phyloP scores from a whole-genome alignment of 2,329 filamentous ascomycete genomes.

The Colletotrichum magnum region DNA sequence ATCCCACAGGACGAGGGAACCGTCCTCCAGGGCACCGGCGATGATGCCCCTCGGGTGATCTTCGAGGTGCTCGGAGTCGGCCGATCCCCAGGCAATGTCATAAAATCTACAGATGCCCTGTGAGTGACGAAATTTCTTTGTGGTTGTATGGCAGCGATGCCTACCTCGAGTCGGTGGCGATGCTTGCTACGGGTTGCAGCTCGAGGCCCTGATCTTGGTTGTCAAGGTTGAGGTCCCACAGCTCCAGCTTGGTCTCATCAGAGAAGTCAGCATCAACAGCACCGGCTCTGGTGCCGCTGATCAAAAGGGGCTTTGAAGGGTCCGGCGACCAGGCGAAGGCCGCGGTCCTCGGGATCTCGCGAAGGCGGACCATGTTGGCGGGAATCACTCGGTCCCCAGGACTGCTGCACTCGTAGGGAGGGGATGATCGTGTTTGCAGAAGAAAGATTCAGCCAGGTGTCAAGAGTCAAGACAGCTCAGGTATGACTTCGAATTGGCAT shows the following conservation, averaged over 20 bases:
- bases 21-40: constrained; percentile 95
- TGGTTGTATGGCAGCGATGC: constrained; percentile 16
- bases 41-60: constrained; percentile 89
- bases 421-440: constrained; percentile 18
- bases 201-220: constrained; percentile 82
- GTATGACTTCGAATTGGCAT: constrained; percentile 33
- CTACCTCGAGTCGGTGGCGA: constrained; percentile 92
- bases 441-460: constrained; percentile 18
- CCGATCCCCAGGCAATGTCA: constrained; percentile 93
- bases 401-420: constrained; percentile 38
- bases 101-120: constrained; percentile 78
- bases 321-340: constrained; percentile 97
- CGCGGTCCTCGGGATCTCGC: constrained; percentile 96
- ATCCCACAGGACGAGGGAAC: constrained; percentile 93
- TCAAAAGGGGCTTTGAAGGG: constrained; percentile 83
- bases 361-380: constrained; percentile 88
- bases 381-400: constrained; percentile 45
- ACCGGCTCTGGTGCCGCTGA: constrained; percentile 93
- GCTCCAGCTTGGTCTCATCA: constrained; percentile 94
- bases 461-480: constrained; percentile 17
- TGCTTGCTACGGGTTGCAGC: constrained; percentile 86
- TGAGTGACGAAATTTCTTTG: constrained; percentile 19
- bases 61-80: constrained; percentile 82
- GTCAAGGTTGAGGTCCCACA: constrained; percentile 94
- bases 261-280: constrained; percentile 98